phyloP scores from a whole-genome alignment of 768 basidiomycete genomes.

The Clathrus columnatus region DNA sequence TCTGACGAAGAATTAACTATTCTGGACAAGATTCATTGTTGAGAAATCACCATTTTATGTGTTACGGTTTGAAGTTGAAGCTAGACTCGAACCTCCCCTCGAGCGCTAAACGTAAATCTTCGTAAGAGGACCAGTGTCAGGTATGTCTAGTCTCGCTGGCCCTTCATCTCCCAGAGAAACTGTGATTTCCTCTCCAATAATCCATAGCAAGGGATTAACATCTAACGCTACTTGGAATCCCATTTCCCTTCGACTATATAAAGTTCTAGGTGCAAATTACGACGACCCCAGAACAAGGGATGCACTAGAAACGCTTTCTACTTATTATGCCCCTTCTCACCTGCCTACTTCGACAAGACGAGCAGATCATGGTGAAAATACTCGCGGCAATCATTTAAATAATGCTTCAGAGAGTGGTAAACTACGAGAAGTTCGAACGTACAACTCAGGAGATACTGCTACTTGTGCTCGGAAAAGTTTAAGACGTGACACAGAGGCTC shows the following conservation, averaged over 20 bases:
- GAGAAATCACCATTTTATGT: not conserved
- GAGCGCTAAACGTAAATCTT: too few species aligned
- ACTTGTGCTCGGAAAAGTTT: conserved; percentile 70
- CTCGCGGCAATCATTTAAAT: conserved; percentile 27
- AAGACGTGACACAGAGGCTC: conserved; percentile 76
- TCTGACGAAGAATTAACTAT: too few species aligned
- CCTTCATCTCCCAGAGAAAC: not conserved
- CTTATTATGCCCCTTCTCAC: conserved; percentile 49
- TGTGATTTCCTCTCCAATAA: not conserved
- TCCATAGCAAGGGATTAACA: not conserved
- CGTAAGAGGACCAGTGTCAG: too few species aligned
- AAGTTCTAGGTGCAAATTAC: conserved; percentile 75
- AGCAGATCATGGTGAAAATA: conserved; percentile 16
- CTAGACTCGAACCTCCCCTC: too few species aligned
- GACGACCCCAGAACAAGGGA: conserved; percentile 71
- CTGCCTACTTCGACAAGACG: conserved; percentile 15
- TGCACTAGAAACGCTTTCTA: conserved; percentile 75
- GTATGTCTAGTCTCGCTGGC: too few species aligned
- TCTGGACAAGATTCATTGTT: not conserved
- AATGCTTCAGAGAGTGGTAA: conserved; percentile 24
- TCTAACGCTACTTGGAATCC: conserved; percentile 31
- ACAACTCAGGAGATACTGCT: conserved; percentile 50
- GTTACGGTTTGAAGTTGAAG: not conserved
- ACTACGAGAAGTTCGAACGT: conserved; percentile 7
- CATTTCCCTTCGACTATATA: conserved; percentile 80